These are phyloP conservation scores for Coemansia sp. DNA, from an alignment of 192 early-diverging fungal species.

Conservation along the genomic window DNA sequence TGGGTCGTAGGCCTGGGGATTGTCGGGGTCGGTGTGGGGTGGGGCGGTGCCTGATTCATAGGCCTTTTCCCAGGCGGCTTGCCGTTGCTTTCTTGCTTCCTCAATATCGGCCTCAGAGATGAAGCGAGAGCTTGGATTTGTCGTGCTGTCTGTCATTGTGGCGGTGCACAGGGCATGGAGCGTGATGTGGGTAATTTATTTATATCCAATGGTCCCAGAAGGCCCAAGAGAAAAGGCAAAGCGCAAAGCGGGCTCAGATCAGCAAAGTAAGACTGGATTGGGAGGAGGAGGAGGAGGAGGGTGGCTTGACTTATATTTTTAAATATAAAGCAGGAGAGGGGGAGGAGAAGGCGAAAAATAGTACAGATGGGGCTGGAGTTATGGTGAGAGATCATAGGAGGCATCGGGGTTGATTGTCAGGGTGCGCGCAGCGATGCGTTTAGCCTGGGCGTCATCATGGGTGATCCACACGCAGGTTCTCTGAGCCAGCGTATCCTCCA, in stretches of 20 bases:
- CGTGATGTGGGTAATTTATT: too few species aligned
- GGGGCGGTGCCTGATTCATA: conserved; percentile 8
- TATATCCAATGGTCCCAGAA: too few species aligned
- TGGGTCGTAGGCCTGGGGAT: conserved; percentile 67
- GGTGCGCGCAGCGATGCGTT: conserved; percentile 52
- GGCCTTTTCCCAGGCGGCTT: conserved; percentile 33
- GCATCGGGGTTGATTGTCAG: conserved; percentile 35
- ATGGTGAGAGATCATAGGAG: conserved; percentile 12
- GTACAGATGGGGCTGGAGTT: not conserved
- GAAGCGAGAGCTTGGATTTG: conserved; percentile 32
- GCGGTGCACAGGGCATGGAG: too few species aligned
- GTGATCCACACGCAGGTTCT: conserved; percentile 79
- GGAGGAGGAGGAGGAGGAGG: too few species aligned
- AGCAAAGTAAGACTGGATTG: too few species aligned
- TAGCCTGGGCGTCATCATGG: conserved; percentile 65
- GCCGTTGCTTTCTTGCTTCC: conserved; percentile 36
- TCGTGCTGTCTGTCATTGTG: conserved; percentile 13
- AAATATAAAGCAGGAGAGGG: too few species aligned
- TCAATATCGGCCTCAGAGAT: conserved; percentile 31
- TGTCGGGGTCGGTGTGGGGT: conserved; percentile 3
- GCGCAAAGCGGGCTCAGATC: too few species aligned
- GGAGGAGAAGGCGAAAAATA: not conserved
- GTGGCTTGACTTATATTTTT: too few species aligned
- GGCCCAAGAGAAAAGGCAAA: too few species aligned
- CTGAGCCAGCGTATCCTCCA: conserved; percentile 65